Evolutionary conservation across 192 early-diverging fungal genomes (phyloP), one percentile per base, ranked within the genome.

Genomic region (Phycomyces nitens): DNA sequence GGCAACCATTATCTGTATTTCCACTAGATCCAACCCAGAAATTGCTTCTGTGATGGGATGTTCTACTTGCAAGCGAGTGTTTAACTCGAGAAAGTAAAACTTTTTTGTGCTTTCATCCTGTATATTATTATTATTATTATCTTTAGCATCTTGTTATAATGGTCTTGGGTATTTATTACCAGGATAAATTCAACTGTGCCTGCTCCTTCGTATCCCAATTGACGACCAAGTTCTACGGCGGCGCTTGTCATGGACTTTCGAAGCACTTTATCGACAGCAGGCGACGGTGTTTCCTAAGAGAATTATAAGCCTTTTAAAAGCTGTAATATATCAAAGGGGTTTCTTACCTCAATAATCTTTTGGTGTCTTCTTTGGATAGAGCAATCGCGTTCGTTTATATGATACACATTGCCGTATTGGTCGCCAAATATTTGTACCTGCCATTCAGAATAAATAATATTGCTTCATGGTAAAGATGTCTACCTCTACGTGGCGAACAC

Each of bases 41-140:
- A 84, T 77, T 38, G 67, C 47, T 56, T 86, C 84, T 9, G 84
- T 86, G 27, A 84, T 76, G 21, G 83, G 81, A 54, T 86, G 84
- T 69, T 86, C 84, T 7, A 86, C 84, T 64, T 86, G 84, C 24
- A 86, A 73, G 49, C 84, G 80, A 6, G 84, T 82, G 70, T 86
- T 86, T 67, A 86, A 72, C 62, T 86, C 84, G 51, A 86, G 60
- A 59, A 86, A 86, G 70, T 84, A 86, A 58, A 79, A 86, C 44
- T 80, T 71, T 23, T 73, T 71, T 11, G 69, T 58, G 1, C 67
- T 68, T 60, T 73, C 71, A 52, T 80, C 77, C 70, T 34, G 7
- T 5, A 34, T 34, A 34, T 34, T 34, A n/a, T 34, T 34, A 34
- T 34, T 34, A 21, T 4, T 24, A 18, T 50, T 53, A 42, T 38